A percentile compares a stretch with the other conserved stretches of the same genome.
Conservation (phyloP, 1,284 basidiomycete genomes). For the Microbotryomycetes sp. region DNA sequence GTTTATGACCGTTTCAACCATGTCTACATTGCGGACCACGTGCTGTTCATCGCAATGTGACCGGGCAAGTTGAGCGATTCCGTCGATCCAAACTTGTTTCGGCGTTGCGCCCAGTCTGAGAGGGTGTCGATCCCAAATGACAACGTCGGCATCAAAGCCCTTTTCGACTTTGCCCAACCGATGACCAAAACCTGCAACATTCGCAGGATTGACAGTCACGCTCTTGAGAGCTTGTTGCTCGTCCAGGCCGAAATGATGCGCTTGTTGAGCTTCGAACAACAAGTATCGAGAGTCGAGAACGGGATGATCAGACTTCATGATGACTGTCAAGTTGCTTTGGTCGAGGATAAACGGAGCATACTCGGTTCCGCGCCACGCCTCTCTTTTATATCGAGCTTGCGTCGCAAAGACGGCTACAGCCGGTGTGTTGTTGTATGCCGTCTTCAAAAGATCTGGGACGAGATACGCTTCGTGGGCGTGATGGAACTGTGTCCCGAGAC, state of each 20-base stretch:
- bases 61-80: constrained; percentile 45
- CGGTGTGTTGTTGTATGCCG: constrained; percentile 55
- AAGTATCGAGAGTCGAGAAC: constrained; percentile 69
- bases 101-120: constrained; percentile 58
- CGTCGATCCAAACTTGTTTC: constrained; percentile 55
- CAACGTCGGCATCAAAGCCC: constrained; percentile 60
- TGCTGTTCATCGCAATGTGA: no score
- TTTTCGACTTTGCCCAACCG: constrained; percentile 65
- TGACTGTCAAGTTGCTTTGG: constrained; percentile 62
- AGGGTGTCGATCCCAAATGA: constrained; percentile 83
- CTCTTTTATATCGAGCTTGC: constrained; percentile 65
- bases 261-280: constrained; percentile 78
- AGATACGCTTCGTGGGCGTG: constrained; percentile 82
- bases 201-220: constrained; percentile 71
- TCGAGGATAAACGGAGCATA: constrained; percentile 73
- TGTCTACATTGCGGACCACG: constrained; percentile 14
- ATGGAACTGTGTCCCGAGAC: constrained; percentile 50
- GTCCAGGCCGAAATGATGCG: constrained; percentile 57
- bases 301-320: constrained; percentile 58
- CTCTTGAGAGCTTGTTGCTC: constrained; percentile 56
- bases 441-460: constrained; percentile 67
- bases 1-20: constrained; percentile 2
- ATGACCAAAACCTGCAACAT: constrained; percentile 67
- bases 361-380: constrained; percentile 75
- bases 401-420: constrained; percentile 70